Evolutionary conservation across 345 rosid genomes (phyloP), one percentile per base, ranked within the genome.

Genomic region (Hibiscus trionum): DNA sequence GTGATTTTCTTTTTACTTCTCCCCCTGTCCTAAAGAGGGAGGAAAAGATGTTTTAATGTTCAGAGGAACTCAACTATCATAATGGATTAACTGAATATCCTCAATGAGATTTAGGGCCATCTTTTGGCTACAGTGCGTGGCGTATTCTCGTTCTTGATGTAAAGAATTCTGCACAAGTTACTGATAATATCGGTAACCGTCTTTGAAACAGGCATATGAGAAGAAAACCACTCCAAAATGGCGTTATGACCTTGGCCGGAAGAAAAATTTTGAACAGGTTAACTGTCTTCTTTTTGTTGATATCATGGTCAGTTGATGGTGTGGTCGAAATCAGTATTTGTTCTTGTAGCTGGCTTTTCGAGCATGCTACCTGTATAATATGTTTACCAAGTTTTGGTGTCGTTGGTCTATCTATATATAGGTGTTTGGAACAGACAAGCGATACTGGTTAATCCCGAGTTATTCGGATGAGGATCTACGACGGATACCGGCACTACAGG

Each of bases 171-270:
- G 47, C 12, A 44, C 11, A 59, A 59, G 60, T 71, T 63, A 26
- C 66, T 75, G 58, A 75, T 61, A 0, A 35, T 24, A 66, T 74
- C 24, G 69, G 63, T 42, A 58, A 4, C 71, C 37, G 21, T 73
- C 60, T 70, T 79, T 60, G 81, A 73, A 58, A 71, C 79, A 95
- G 99, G 99, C 99, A 27, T 95, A 92, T 82, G 99, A 95, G 85
- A 95, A 95, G 90, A 95, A 89, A 79, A 86, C 85, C 73, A 82
- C 89, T 66, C 87, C 88, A 61, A 92, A 87, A 77, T 95, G 98
- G 99, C 94, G 90, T 15, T 95, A 90, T 73, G 99, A 95, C 77
- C 91, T 95, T 37, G 98, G 99, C 55, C 78, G 91, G 58, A 90
- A 78, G 82, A 89, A 82, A 78, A 95, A 95, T 73, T 90, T 95